A percentile compares a stretch with the other conserved stretches of the same genome.
These are phyloP conservation scores for Bretziella fagacearum DNA, from an alignment of 2,329 filamentous ascomycete genomes.

Conservation along the genomic window DNA sequence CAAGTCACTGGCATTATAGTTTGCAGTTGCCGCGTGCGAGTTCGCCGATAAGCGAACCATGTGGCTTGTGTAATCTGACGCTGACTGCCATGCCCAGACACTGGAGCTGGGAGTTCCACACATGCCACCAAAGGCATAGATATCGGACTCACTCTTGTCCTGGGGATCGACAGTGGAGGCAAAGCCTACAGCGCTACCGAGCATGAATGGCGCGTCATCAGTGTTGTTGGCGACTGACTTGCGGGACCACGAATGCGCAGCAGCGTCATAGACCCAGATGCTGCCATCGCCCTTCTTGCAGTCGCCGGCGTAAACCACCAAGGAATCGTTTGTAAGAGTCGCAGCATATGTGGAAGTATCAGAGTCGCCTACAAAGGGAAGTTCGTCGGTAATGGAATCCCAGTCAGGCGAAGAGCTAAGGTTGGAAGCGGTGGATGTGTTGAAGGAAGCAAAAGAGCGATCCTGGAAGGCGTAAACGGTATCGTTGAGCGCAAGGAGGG, in stretches of 20 bases:
- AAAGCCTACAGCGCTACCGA: constrained; percentile 47
- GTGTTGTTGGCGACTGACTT: constrained; percentile 14
- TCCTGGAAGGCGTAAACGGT: constrained; percentile 49
- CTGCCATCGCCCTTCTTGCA: constrained; percentile 41
- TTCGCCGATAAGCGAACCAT: constrained; percentile 45
- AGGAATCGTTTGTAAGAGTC: constrained; percentile 44
- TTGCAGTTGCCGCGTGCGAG: constrained; percentile 23
- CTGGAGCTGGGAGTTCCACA: constrained; percentile 29
- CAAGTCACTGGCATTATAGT: constrained; percentile 16
- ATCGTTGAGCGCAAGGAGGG: constrained; percentile 19
- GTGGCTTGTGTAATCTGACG: constrained; percentile 60
- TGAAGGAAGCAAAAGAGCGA: constrained; percentile 31
- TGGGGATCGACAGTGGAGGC: constrained; percentile 38
- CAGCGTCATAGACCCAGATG: constrained; percentile 51
- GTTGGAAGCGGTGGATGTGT: constrained; percentile 37
- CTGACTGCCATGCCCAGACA: constrained; percentile 44
- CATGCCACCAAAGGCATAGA: constrained; percentile 83
- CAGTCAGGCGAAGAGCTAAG: constrained; percentile 31
- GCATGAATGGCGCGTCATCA: constrained; percentile 28
- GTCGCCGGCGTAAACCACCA: constrained; percentile 58
- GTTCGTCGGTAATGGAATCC: constrained; percentile 35
- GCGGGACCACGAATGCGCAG: constrained; percentile 20
- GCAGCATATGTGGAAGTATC: constrained; percentile 46
- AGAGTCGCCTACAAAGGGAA: constrained; percentile 44
- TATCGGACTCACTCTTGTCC: constrained; percentile 25